Evolutionary conservation across 768 basidiomycete species (phyloP).

Genomic region (Megacollybia marginata): DNA sequence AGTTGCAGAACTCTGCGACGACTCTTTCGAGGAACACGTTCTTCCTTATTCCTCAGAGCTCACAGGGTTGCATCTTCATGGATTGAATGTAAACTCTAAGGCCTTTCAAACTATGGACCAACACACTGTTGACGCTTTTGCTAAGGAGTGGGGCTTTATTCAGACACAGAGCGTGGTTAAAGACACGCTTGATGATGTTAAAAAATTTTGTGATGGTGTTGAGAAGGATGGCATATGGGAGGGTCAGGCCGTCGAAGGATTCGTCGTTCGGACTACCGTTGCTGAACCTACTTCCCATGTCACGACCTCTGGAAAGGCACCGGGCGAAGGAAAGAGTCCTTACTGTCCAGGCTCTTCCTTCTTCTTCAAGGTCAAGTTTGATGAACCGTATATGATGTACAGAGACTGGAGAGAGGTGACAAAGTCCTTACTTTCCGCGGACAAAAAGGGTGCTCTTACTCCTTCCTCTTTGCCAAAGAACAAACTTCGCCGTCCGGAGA

Average conservation of each 20-base stretch:
- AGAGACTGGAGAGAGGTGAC: conserved; percentile 96
- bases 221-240: conserved; percentile 69
- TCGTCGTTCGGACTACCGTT: conserved; percentile 82
- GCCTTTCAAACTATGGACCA: conserved; percentile 69
- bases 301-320: conserved; percentile 22
- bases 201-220: conserved; percentile 62
- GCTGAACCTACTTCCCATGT: conserved; percentile 18
- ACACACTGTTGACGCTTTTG: conserved; percentile 66
- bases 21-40: conserved; percentile 96
- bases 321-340: conserved; percentile 35
- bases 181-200: conserved; percentile 58
- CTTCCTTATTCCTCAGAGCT: conserved; percentile 73
- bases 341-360: conserved; percentile 79
- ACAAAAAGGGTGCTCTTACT: conserved; percentile 13
- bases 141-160: conserved; percentile 89
- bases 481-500: conserved; percentile 74
- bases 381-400: conserved; percentile 98
- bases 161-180: conserved; percentile 56
- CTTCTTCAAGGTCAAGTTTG: conserved; percentile 99
- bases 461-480: conserved; percentile 42
- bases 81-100: conserved; percentile 66
- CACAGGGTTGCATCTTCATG: conserved; percentile 90
- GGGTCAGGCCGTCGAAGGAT: conserved; percentile 84
- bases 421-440: conserved; percentile 52
- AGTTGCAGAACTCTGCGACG: conserved; percentile 96